Evolutionary conservation across 2,329 filamentous ascomycete species (phyloP), one percentile per base, ranked within the genome.

Genomic region (Eutypa lata): DNA sequence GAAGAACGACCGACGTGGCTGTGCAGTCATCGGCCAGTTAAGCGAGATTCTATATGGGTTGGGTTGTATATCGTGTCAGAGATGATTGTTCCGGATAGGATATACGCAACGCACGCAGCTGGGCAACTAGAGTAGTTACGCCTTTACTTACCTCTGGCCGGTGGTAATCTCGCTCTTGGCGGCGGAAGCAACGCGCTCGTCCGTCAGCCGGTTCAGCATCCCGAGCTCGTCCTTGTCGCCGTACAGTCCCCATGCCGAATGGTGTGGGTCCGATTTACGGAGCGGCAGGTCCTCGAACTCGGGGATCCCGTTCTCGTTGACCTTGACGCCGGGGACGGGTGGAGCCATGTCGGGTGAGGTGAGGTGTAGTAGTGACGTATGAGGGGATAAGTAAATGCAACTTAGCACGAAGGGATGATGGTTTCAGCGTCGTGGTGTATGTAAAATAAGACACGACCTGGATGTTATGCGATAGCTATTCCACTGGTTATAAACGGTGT

Each of bases 41-140:
- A 86, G 74, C 1, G 80, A 83, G 49, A 87, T 72, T 28, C 78
- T 79, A n/a, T n/a, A n/a, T n/a, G n/a, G n/a, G n/a, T n/a, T n/a
- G n/a, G n/a, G n/a, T n/a, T 37, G 37, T 21, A 21, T 40, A 21
- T 7, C 13, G 19, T 40, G 19, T 21, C 37, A 40, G 10, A 16
- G 11, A 11, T 14, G 22, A 48, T 42, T 51, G 26, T 45, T 45
- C 33, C 7, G 18, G 11, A 16, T 16, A 16, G 37, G 10, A 11
- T 47, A 31, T 13, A 37, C 24, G 13, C 16, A 38, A 43, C 24
- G 38, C 37, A 13, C 49, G 50, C 21, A 42, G n/a, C 14, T n/a
- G n/a, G n/a, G n/a, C n/a, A n/a, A n/a, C n/a, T n/a, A n/a, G n/a
- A n/a, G n/a, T n/a, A n/a, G n/a, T n/a, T n/a, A n/a, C n/a, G n/a